Percentiles rank a stretch among this genome's conserved stretches.
These are phyloP conservation scores for Nannochloropsis limnetica DNA, from an alignment of 352 stramenopile species.

Conservation along the genomic window DNA sequence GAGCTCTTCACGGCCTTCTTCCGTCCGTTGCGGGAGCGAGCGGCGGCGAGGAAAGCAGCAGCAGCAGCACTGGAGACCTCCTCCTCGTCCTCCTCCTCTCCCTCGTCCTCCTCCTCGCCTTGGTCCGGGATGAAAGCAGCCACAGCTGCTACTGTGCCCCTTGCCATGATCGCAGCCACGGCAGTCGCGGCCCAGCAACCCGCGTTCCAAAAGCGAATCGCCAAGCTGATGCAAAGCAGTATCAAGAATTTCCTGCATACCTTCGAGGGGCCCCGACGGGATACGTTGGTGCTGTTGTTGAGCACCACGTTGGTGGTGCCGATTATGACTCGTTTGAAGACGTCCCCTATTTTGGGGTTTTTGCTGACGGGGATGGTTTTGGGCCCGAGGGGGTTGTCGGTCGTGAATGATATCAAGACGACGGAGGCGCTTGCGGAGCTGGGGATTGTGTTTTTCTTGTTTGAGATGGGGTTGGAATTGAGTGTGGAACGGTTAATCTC, in stretches of 20 bases:
- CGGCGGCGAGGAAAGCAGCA: background rate
- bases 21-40: background rate
- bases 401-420: conserved; percentile 63
- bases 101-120: background rate
- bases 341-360: conserved; percentile 70
- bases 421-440: conserved; percentile 66
- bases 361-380: conserved; percentile 65
- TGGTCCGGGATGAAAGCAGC: background rate
- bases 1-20: background rate
- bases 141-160: background rate
- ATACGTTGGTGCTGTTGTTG: conserved; percentile 65
- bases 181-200: background rate
- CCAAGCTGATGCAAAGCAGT: conserved; percentile 3
- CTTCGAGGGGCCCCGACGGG: conserved; percentile 41
- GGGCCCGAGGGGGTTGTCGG: conserved; percentile 64
- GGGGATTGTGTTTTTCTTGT: conserved; percentile 74
- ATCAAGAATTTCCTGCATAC: conserved; percentile 32
- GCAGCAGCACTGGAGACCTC: background rate
- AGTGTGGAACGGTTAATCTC: conserved; percentile 62
- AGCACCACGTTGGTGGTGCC: conserved; percentile 68
- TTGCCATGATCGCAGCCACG: background rate
- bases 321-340: conserved; percentile 62
- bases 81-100: background rate
- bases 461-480: conserved; percentile 76
- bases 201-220: background rate